A percentile compares a stretch with the other conserved stretches of the same genome.
These are phyloP conservation scores for Yarrowia phangngaensis DNA, from an alignment of 805 yeast genomes.

Conservation along the genomic window DNA sequence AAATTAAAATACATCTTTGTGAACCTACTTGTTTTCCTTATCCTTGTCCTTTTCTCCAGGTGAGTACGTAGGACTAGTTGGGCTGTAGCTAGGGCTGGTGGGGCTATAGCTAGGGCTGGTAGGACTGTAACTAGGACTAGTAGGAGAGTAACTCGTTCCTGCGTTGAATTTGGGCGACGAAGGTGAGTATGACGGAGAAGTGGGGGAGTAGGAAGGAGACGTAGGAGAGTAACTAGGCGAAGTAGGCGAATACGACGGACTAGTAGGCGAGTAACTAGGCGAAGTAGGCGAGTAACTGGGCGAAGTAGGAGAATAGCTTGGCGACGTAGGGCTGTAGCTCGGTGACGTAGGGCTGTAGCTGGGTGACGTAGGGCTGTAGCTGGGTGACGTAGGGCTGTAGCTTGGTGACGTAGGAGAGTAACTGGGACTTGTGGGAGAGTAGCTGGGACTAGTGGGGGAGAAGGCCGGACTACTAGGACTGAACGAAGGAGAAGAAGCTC, in stretches of 20 bases:
- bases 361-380: slow-evolving; percentile 61
- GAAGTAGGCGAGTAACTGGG: slow-evolving; percentile 45
- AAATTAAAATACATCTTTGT: slow-evolving; percentile 14
- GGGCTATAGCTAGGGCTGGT: slow-evolving; percentile 5
- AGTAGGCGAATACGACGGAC: slow-evolving; percentile 61
- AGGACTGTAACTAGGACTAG: slow-evolving; percentile 4
- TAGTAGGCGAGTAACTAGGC: slow-evolving; percentile 61
- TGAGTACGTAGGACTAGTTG: slow-evolving; percentile 72
- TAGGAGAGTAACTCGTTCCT: slow-evolving; percentile 51
- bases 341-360: slow-evolving; percentile 69
- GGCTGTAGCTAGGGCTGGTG: slow-evolving; percentile 58
- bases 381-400: slow-evolving; percentile 75
- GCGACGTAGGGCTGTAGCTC: slow-evolving; percentile 63
- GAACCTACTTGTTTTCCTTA: slow-evolving; percentile 16
- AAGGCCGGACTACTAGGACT: slow-evolving; percentile 68
- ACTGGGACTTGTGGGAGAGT: slow-evolving; percentile 74
- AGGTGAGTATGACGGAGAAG: slow-evolving; percentile 63
- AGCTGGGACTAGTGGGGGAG: slow-evolving; percentile 65
- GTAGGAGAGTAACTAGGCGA: slow-evolving; percentile 72
- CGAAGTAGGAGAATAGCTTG: slow-evolving; percentile 31
- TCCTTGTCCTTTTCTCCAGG: slow-evolving; percentile 43
- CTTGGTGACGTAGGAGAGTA: slow-evolving; percentile 80
- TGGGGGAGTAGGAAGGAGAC: slow-evolving; percentile 68
- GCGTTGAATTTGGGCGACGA: slow-evolving; percentile 76
- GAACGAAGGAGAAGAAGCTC: slow-evolving; percentile 66